These are phyloP conservation scores for Aspergillus novofumigatus DNA, from an alignment of 2,329 filamentous ascomycete species.

Conservation along the genomic window DNA sequence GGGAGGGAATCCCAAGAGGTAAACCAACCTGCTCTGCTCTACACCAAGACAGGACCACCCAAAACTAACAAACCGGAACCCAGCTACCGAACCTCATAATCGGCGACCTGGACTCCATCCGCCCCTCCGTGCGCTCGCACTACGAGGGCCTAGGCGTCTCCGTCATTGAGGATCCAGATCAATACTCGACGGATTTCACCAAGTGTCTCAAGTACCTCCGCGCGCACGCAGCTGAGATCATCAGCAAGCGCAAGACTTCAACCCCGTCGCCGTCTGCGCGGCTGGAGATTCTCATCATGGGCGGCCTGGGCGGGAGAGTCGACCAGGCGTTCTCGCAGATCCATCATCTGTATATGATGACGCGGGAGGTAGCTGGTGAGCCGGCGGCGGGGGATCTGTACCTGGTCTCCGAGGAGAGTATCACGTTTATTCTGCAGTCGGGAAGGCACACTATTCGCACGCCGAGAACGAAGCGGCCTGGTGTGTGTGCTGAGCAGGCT, in stretches of 20 bases:
- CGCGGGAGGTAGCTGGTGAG: slow-evolving; percentile 27
- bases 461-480: slow-evolving; percentile 38
- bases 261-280: not conserved
- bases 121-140: slow-evolving; percentile 57
- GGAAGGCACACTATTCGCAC: slow-evolving; percentile 67
- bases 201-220: slow-evolving; percentile 69
- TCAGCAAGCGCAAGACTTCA: slow-evolving; percentile 8
- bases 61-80: slow-evolving; percentile 4
- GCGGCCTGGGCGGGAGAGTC: slow-evolving; percentile 82
- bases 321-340: slow-evolving; percentile 89
- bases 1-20: slow-evolving; percentile 30
- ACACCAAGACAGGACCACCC: not conserved
- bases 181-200: slow-evolving; percentile 85
- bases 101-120: slow-evolving; percentile 86
- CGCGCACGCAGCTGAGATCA: slow-evolving; percentile 23
- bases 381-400: slow-evolving; percentile 58
- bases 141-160: slow-evolving; percentile 59
- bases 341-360: slow-evolving; percentile 67
- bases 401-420: slow-evolving; percentile 73
- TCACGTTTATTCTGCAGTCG: slow-evolving; percentile 74
- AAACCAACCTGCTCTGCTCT: slow-evolving; percentile 9
- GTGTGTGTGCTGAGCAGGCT: not conserved
- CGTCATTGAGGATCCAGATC: slow-evolving; percentile 69
- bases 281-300: slow-evolving; percentile 71
- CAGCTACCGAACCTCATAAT: slow-evolving; percentile 68